These are phyloP conservation scores for Basipetospora chlamydospora DNA, from an alignment of 2,329 filamentous ascomycete species.

Conservation along the genomic window DNA sequence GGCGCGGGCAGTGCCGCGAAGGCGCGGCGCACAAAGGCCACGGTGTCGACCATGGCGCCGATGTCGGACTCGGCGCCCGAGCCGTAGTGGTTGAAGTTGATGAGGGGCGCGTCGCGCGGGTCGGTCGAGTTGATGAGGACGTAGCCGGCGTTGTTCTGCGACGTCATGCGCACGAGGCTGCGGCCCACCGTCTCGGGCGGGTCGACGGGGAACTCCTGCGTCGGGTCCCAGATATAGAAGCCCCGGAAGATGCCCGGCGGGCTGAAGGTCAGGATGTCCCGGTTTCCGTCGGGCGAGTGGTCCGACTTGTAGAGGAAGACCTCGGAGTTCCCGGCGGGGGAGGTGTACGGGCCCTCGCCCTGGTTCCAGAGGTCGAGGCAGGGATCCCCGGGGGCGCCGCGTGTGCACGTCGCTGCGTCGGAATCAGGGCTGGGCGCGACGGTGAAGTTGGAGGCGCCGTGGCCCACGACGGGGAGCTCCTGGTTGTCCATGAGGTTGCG, in stretches of 20 bases:
- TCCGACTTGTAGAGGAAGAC: too few species aligned
- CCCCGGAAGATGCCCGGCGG: constrained; percentile 6
- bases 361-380: too few species aligned
- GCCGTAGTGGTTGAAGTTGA: constrained; percentile 42
- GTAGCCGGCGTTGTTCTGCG: constrained; percentile 41
- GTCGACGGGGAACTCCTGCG: too few species aligned
- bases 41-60: constrained; percentile 20
- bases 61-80: constrained; percentile 31
- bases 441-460: neutral
- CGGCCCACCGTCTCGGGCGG: constrained; percentile 17
- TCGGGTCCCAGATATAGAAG: constrained; percentile 6
- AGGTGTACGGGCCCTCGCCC: too few species aligned
- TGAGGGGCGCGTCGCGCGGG: constrained; percentile 47
- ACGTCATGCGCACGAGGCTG: constrained; percentile 7
- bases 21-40: constrained; percentile 15
- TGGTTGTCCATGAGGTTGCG: constrained; percentile 27
- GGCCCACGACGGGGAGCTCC: constrained; percentile 26
- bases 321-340: too few species aligned
- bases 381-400: too few species aligned
- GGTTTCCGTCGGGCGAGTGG: constrained; percentile 7
- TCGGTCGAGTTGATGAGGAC: constrained; percentile 45
- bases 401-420: too few species aligned
- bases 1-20: constrained; percentile 9
- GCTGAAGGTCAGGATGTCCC: constrained; percentile 9
- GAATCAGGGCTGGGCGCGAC: constrained; percentile 5